These are phyloP conservation scores for Bremia lactucae DNA, from an alignment of 352 stramenopile species.

Conservation along the genomic window DNA sequence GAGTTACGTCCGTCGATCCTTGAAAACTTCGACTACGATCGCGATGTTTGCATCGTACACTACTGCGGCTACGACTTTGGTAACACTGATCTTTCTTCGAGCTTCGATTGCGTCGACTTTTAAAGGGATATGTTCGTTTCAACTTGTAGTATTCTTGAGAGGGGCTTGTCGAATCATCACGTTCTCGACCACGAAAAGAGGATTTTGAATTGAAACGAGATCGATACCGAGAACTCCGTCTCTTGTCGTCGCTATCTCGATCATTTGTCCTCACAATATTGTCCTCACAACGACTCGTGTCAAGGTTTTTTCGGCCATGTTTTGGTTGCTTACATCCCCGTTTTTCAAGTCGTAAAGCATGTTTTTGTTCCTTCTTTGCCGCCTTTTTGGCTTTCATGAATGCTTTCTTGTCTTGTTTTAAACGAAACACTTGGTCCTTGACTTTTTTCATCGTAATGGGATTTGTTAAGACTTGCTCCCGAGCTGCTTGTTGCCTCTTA, in stretches of 20 bases:
- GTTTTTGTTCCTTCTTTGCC: conserved; percentile 58
- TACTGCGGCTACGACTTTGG: conserved; percentile 13
- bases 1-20: too few relatives aligned
- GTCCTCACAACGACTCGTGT: conserved; percentile 2
- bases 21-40: conserved; percentile 3
- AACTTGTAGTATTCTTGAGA: not conserved
- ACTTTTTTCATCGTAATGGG: conserved; percentile 87
- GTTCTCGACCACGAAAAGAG: too few relatives aligned
- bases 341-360: too few relatives aligned
- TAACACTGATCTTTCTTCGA: not conserved
- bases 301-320: too few relatives aligned
- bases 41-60: conserved; percentile 1
- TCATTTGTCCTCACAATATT: too few relatives aligned
- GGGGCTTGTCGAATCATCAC: too few relatives aligned
- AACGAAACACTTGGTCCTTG: conserved; percentile 64
- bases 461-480: conserved; percentile 82
- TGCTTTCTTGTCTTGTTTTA: conserved; percentile 69
- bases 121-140: conserved; percentile 5
- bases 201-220: too few relatives aligned
- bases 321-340: too few relatives aligned
- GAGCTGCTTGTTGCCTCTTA: conserved; percentile 65
- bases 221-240: too few relatives aligned
- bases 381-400: conserved; percentile 60
- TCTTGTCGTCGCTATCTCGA: too few relatives aligned
- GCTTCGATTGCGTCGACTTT: conserved; percentile 5